phyloP scores from a whole-genome alignment of 1,139 yeast genomes.

The Candida glucosophila region DNA sequence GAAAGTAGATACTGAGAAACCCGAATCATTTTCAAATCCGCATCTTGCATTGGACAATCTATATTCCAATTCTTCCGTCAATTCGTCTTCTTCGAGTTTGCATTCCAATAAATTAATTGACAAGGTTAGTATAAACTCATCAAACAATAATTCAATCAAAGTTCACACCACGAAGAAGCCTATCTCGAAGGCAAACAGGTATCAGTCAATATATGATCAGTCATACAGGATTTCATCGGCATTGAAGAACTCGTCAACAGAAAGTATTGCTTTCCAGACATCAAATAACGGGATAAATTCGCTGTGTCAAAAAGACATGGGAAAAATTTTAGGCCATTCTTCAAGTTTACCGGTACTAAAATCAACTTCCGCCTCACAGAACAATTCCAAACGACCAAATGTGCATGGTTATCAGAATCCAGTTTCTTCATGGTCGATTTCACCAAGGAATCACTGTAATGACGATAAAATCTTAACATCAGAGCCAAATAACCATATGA shows the following conservation, averaged over 20 bases:
- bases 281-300: constrained; percentile 14
- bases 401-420: too few species aligned
- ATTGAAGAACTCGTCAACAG: constrained; percentile 34
- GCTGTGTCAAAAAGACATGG: too few species aligned
- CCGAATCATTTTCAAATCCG: constrained; percentile 13
- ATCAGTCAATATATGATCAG: constrained; percentile 44
- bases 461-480: too few species aligned
- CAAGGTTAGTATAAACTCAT: constrained; percentile 26
- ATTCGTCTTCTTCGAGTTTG: constrained; percentile 29
- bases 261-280: constrained; percentile 27
- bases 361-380: too few species aligned
- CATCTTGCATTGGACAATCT: constrained; percentile 16
- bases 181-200: constrained; percentile 43
- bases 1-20: constrained; percentile 10
- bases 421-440: too few species aligned
- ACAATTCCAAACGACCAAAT: too few species aligned
- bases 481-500: too few species aligned
- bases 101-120: constrained; percentile 17
- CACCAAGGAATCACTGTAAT: too few species aligned
- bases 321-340: constrained; percentile 27
- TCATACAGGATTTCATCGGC: constrained; percentile 39
- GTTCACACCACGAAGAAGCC: constrained; percentile 16
- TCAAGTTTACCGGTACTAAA: constrained; percentile 32
- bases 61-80: constrained; percentile 24
- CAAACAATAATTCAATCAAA: constrained; percentile 18